These are phyloP conservation scores for Scorias spongiosa DNA, from an alignment of 2,329 filamentous ascomycete species.

Conservation along the genomic window DNA sequence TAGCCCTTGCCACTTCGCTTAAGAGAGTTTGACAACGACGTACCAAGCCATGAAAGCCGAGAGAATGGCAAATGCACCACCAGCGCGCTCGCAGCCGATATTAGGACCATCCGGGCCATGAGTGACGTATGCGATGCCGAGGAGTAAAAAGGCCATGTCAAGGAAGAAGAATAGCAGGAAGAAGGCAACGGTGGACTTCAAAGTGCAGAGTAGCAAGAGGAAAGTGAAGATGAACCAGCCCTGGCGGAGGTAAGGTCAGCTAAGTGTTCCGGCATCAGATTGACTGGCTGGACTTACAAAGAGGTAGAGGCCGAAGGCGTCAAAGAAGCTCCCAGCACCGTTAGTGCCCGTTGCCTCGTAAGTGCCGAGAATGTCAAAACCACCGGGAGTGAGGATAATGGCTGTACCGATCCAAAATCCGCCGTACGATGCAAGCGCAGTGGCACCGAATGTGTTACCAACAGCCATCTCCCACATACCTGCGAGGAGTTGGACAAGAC, in stretches of 20 bases:
- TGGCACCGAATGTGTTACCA: constrained; percentile 49
- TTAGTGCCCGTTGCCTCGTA: constrained; percentile 21
- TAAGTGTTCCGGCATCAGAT: neutral
- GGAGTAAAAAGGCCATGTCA: constrained; percentile 42
- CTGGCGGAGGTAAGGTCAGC: constrained; percentile 5
- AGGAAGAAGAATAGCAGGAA: constrained; percentile 44
- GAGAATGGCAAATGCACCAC: constrained; percentile 37
- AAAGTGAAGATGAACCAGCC: constrained; percentile 45
- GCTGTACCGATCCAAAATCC: constrained; percentile 48
- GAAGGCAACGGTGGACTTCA: constrained; percentile 44
- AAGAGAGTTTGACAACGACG: neutral
- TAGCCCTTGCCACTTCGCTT: neutral
- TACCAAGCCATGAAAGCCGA: constrained; percentile 36
- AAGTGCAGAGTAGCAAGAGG: constrained; percentile 37
- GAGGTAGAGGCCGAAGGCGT: constrained; percentile 42
- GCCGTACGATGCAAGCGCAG: constrained; percentile 45
- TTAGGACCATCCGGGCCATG: constrained; percentile 26
- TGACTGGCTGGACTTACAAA: constrained; percentile 23
- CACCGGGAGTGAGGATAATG: constrained; percentile 41
- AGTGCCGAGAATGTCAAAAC: constrained; percentile 31
- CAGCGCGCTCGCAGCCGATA: constrained; percentile 32
- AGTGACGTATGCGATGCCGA: constrained; percentile 39
- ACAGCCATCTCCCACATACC: constrained; percentile 43
- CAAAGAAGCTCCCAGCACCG: constrained; percentile 28
- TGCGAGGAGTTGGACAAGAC: constrained; percentile 35